Percentiles rank a stretch among this genome's conserved stretches.
Evolutionary conservation across 1,139 yeast genomes (phyloP).

Genomic region (Geotrichum fermentans): DNA sequence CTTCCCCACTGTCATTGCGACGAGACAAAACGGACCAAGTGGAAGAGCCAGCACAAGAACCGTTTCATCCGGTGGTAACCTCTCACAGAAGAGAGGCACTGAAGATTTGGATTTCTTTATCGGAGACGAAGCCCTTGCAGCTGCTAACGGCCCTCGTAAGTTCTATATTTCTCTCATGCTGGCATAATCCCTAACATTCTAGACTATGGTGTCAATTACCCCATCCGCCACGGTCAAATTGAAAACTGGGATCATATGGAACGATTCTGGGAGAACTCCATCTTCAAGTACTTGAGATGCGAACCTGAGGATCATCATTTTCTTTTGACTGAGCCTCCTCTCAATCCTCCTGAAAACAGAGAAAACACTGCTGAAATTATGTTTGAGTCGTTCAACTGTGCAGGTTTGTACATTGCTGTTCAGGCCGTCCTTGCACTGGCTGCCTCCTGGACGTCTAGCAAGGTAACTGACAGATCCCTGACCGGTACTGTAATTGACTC

Average conservation of each 20-base stretch:
- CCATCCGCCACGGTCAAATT: constrained; percentile 94
- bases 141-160: constrained; percentile 70
- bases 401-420: constrained; percentile 95
- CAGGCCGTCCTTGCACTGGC: constrained; percentile 98
- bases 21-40: constrained; percentile 46
- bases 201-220: constrained; percentile 81
- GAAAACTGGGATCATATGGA: constrained; percentile 99
- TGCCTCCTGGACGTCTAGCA: constrained; percentile 97
- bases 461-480: constrained; percentile 88
- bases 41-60: constrained; percentile 38
- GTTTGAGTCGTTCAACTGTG: constrained; percentile 98
- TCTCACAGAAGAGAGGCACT: constrained; percentile 77
- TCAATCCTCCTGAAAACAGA: constrained; percentile 97
- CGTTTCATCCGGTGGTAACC: constrained; percentile 38
- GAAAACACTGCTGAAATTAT: constrained; percentile 97
- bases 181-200: constrained; percentile 5
- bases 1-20: constrained; percentile 96
- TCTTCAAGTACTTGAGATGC: constrained; percentile 90
- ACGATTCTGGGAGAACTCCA: constrained; percentile 95
- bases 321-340: constrained; percentile 92
- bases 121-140: constrained; percentile 90
- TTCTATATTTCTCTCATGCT: constrained; percentile 1
- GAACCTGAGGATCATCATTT: constrained; percentile 98
- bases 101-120: constrained; percentile 93
- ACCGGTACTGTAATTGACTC: constrained; percentile 98